Evolutionary conservation across 2,329 filamentous ascomycete genomes (phyloP), one percentile per base, ranked within the genome.

Genomic region (Dichotomopilus funicola): DNA sequence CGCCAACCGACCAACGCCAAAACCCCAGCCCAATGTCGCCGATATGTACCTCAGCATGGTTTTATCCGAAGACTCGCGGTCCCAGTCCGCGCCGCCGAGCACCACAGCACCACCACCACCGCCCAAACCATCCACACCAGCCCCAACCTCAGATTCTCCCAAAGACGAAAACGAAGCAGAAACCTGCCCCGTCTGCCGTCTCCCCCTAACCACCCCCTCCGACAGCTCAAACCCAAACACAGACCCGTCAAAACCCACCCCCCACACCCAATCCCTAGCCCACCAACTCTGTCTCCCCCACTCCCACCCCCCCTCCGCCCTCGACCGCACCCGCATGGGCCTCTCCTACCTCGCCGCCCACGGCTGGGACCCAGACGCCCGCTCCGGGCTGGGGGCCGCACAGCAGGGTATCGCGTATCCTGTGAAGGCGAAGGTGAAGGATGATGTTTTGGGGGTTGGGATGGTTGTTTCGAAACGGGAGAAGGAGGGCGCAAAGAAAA

Each of bases 321-420:
- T 91, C 19, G 85, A 90, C 68, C 79, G 88, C 37, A 79, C 76
- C 4, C 78, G 87, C 46, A 87, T 88, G 76, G 88, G 88, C 0
- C 72, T 91, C 6, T 73, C 79, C 5, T 81, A 87, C 34, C 77
- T 91, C 36, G 75, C 81, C 51, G 76, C 80, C 0, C 79, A 87
- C 56, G 88, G 88, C 34, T 91, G 87, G 83, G 85, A 91, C 63
- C 86, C 87, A 0, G 88, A 91, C 69, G 75, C 82, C 34, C 76
- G 89, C 2, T 70, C 73, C 12, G 91, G 91, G 0, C 76, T 96
- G 0, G 91, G 91, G 0, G 79, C 79, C 8, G 72, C 74, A 2
- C 85, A 87, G 0, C 81, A 87, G 61, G 91, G 91, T 3, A 85
- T 89, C 58, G 77, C 86, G 42, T 85, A 84, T 61, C 91, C 91